phyloP scores from a whole-genome alignment of 75 land plant species.

The Adiantum capillusveneris region DNA sequence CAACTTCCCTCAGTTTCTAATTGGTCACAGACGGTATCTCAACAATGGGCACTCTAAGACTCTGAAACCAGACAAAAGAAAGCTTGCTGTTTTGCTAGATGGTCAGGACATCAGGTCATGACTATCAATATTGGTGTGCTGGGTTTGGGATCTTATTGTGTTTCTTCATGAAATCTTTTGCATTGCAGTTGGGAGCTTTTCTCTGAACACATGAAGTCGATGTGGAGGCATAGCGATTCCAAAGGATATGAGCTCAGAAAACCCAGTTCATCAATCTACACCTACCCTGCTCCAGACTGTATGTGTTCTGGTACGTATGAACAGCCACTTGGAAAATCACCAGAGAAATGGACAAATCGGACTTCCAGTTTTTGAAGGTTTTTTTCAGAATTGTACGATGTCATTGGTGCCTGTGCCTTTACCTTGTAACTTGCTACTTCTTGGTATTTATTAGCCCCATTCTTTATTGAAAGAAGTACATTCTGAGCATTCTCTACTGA shows the following conservation, averaged over 20 bases:
- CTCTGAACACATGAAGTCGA: constrained; percentile 56
- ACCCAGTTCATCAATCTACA: constrained; percentile 69
- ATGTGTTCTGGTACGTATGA: constrained; percentile 41
- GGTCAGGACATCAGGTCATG: constrained; percentile 52
- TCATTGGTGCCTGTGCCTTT: no score
- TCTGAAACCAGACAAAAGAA: constrained; percentile 86
- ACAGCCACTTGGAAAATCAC: not conserved
- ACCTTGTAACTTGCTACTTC: no score
- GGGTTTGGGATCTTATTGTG: no score
- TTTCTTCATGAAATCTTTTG: no score
- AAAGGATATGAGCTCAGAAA: constrained; percentile 68
- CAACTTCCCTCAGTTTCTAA: constrained; percentile 93
- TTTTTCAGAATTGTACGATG: no score
- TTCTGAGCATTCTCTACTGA: no score
- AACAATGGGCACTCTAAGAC: constrained; percentile 90
- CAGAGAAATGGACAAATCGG: no score
- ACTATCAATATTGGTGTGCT: no score
- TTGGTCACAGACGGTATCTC: constrained; percentile 88
- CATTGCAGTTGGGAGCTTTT: constrained; percentile 65
- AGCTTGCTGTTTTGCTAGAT: constrained; percentile 75
- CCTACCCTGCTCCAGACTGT: constrained; percentile 93
- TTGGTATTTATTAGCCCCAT: no score
- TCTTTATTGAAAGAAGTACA: no score
- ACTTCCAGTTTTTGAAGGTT: no score
- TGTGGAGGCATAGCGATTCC: constrained; percentile 65